Evolutionary conservation across 441 rosid genomes (phyloP).

Genomic region (Breynia disticha): DNA sequence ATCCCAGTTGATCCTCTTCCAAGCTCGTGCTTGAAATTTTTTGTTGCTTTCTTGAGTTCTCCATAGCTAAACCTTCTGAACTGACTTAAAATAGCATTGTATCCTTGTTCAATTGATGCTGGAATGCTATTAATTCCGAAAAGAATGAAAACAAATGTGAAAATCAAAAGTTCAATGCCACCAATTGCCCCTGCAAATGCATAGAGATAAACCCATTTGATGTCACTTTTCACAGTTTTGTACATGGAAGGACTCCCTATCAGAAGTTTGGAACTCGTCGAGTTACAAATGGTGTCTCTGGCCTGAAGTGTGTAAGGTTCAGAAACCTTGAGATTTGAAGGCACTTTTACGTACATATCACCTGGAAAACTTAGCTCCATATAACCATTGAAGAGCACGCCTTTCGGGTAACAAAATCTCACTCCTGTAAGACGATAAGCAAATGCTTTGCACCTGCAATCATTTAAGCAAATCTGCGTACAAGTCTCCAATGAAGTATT

Average conservation of each 20-base stretch:
- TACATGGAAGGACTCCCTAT: constrained; percentile 20
- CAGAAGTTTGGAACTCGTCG: not conserved
- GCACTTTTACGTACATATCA: constrained; percentile 24
- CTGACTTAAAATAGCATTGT: constrained; percentile 13
- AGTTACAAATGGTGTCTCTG: constrained; percentile 3
- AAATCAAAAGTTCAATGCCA: constrained; percentile 21
- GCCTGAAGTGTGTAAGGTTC: constrained; percentile 1
- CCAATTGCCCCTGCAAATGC: constrained; percentile 31
- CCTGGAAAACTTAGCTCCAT: constrained; percentile 18
- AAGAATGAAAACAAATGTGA: constrained; percentile 19
- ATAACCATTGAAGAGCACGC: constrained; percentile 25
- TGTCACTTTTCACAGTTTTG: constrained; percentile 8
- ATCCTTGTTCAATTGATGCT: constrained; percentile 15
- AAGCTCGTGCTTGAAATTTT: constrained; percentile 22
- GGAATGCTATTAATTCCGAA: constrained; percentile 13
- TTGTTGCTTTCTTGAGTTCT: constrained; percentile 26
- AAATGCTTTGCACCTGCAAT: constrained; percentile 32
- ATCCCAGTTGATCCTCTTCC: constrained; percentile 30
- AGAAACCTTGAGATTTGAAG: constrained; percentile 8
- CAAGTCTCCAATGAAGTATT: constrained; percentile 18
- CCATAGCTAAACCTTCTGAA: constrained; percentile 24
- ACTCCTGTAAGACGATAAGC: constrained; percentile 22
- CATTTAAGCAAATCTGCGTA: constrained; percentile 20
- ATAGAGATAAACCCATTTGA: constrained; percentile 32
- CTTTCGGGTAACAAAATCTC: constrained; percentile 18